Base-by-base conservation (phyloP, 352 stramenopile genomes). In the Phytopythium oedochilum region DNA sequence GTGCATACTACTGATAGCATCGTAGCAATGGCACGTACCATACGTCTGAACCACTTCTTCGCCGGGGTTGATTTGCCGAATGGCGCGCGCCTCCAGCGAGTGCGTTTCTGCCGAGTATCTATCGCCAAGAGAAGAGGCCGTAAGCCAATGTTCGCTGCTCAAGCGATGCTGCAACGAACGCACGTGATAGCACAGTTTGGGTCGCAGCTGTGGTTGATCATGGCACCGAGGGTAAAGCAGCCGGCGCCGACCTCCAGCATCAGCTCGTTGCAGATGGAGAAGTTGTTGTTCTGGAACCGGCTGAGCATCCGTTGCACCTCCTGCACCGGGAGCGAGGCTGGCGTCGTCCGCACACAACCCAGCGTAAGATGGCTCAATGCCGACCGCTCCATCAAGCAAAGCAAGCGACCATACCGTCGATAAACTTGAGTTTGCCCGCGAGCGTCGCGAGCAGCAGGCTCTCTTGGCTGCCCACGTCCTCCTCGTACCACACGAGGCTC, bases 281-380 rank as follows among this genome's bases (percentile, higher is more conserved):
- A 89, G 34, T 92, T 92, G 65, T 92, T 92, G 61, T 76, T 83
- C 35, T 68, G 69, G 56, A 90, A 90, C 15, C 82, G 77, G 58
- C 78, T 83, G 31, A 92, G 62, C 77, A 89, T 84, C 29, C 65
- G 64, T 58, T 83, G 67, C 45, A 89, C 58, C 48, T 83, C 64
- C 6, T 61, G 53, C 45, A 75, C 57, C 34, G 68, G 55, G 34
- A 52, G 49, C n/a, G 39, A 45, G 39, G 39, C 39, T 45, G 20
- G 20, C 20, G 22, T 9, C 2, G 18, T 23, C 2, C 20, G 22
- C 38, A 3, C 20, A 28, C 20, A 28, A 3, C 20, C 14, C 39
- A 45, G 9, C 36, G 22, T 18, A 39, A 2, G 22, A 9, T 25
- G 36, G n/a, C 36, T 43, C 18, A 14, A 23, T 7, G 11, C 39